Evolutionary conservation across 2,329 filamentous ascomycete genomes (phyloP).

Genomic region (Rhynchosporium agropyri): DNA sequence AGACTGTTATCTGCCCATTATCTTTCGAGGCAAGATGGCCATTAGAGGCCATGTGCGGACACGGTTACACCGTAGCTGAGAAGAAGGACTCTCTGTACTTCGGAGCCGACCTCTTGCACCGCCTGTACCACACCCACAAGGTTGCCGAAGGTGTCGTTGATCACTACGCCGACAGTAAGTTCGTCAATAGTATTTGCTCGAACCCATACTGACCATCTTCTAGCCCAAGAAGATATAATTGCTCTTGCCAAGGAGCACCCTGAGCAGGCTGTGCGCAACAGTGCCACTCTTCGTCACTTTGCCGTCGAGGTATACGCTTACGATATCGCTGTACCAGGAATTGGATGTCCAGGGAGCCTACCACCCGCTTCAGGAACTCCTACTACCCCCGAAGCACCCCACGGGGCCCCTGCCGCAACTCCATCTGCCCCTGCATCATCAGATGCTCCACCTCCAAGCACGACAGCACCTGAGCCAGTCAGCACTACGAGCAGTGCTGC

Average conservation of each 20-base stretch:
- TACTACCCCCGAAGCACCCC: slow-evolving; percentile 7
- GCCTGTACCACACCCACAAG: slow-evolving; percentile 63
- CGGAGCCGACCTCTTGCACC: slow-evolving; percentile 68
- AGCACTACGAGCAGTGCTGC: slow-evolving; percentile 10
- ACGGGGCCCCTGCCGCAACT: not conserved
- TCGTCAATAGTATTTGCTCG: slow-evolving; percentile 55
- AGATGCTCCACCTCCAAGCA: slow-evolving; percentile 14
- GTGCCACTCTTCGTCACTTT: slow-evolving; percentile 67
- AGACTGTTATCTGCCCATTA: slow-evolving; percentile 70
- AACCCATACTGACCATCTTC: slow-evolving; percentile 51
- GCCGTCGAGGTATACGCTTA: slow-evolving; percentile 68
- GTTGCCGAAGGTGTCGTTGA: slow-evolving; percentile 63
- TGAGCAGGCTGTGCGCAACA: slow-evolving; percentile 53
- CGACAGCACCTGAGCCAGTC: slow-evolving; percentile 25
- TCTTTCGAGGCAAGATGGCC: slow-evolving; percentile 61
- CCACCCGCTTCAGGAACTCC: slow-evolving; percentile 2
- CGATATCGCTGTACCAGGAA: slow-evolving; percentile 64
- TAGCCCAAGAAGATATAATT: slow-evolving; percentile 32
- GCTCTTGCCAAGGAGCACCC: slow-evolving; percentile 17
- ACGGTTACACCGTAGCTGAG: slow-evolving; percentile 63
- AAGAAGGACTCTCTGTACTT: slow-evolving; percentile 63
- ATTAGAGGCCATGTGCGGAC: slow-evolving; percentile 61
- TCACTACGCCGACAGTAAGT: slow-evolving; percentile 58
- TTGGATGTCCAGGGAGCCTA: slow-evolving; percentile 58
- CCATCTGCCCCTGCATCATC: slow-evolving; percentile 20